phyloP scores from a whole-genome alignment of 1,284 basidiomycete genomes.

The Bothia castanella region DNA sequence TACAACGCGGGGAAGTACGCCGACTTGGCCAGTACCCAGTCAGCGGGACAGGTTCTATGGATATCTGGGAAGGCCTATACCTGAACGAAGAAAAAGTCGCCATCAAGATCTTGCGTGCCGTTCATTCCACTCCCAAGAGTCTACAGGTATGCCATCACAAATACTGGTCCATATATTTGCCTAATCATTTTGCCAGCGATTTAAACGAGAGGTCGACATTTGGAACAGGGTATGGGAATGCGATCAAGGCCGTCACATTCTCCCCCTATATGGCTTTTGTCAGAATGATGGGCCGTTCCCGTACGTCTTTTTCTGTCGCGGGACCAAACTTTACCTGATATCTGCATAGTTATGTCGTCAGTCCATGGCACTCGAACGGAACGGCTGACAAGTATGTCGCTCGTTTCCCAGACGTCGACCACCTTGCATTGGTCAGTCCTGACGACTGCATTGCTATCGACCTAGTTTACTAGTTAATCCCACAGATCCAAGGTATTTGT shows the following conservation, averaged over 20 bases:
- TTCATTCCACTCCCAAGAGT: conserved; percentile 44
- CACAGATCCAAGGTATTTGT: conserved; percentile 45
- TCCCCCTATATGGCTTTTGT: conserved; percentile 55
- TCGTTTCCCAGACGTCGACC: conserved; percentile 37
- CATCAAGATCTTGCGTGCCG: conserved; percentile 51
- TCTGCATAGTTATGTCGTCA: conserved; percentile 46
- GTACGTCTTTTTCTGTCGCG: conserved; percentile 27
- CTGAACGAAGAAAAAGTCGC: conserved; percentile 51
- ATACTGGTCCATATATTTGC: neutral
- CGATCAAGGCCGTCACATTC: conserved; percentile 48
- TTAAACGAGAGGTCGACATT: conserved; percentile 50
- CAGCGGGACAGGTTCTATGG: conserved; percentile 47
- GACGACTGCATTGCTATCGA: neutral
- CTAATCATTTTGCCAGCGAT: conserved; percentile 37
- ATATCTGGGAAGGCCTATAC: conserved; percentile 53
- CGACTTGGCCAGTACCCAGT: conserved; percentile 46
- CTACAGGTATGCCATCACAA: conserved; percentile 32
- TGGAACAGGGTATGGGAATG: conserved; percentile 53
- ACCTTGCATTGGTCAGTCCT: conserved; percentile 38
- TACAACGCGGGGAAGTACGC: conserved; percentile 49
- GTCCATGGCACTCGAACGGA: conserved; percentile 55
- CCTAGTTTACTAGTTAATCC: neutral
- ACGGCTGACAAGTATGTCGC: conserved; percentile 47
- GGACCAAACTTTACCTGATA: neutral
- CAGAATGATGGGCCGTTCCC: conserved; percentile 52